A percentile compares a stretch with the other conserved stretches of the same genome.
Conservation (phyloP, 1,284 basidiomycete species). For the Ceratobasidium sp. region DNA sequence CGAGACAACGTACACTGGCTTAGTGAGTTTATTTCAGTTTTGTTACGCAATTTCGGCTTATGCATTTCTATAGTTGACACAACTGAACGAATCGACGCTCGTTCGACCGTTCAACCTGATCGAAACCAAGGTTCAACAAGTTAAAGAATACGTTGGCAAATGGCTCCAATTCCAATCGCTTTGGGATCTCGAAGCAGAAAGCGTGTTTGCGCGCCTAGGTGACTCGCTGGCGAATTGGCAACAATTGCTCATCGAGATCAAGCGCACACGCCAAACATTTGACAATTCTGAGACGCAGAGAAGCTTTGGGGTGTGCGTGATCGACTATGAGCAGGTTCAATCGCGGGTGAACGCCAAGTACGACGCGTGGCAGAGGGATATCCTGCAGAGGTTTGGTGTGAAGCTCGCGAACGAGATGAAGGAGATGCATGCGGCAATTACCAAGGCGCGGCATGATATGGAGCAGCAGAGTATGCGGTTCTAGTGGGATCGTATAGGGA, state of each 20-base stretch:
- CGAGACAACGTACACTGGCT: constrained; percentile 82
- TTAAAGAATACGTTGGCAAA: constrained; percentile 91
- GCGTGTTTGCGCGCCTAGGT: constrained; percentile 92
- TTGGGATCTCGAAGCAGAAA: constrained; percentile 98
- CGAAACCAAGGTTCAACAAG: constrained; percentile 85
- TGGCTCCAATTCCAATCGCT: constrained; percentile 99
- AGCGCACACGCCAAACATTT: constrained; percentile 93
- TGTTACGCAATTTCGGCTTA: not conserved
- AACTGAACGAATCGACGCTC: constrained; percentile 76
- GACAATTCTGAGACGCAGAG: constrained; percentile 95
- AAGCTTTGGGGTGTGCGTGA: constrained; percentile 89
- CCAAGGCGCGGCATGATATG: constrained; percentile 92
- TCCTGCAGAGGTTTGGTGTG: constrained; percentile 88
- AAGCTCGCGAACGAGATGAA: constrained; percentile 95
- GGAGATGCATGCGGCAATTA: constrained; percentile 91
- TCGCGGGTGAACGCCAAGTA: constrained; percentile 98
- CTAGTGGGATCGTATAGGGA: not conserved
- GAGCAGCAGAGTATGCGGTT: constrained; percentile 68
- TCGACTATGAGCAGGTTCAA: constrained; percentile 98
- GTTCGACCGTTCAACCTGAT: constrained; percentile 86
- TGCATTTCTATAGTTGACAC: constrained; percentile 65
- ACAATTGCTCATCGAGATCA: constrained; percentile 93
- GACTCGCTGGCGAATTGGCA: constrained; percentile 95
- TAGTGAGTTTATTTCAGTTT: constrained; percentile 59
- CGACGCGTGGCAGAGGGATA: constrained; percentile 96